These are phyloP conservation scores for Pythium dissotocum DNA, from an alignment of 352 stramenopile genomes.

Conservation along the genomic window DNA sequence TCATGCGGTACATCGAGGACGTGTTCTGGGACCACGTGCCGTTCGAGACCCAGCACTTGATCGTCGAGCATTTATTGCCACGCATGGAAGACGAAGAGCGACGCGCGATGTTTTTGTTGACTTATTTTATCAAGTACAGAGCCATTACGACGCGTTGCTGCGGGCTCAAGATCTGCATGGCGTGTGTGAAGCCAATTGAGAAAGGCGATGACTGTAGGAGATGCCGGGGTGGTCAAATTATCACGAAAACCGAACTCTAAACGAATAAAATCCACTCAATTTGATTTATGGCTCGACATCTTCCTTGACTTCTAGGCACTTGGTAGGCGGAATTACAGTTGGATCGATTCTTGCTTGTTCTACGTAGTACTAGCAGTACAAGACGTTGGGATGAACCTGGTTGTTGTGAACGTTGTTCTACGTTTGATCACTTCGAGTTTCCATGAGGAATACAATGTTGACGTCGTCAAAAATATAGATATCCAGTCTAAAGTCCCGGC, in stretches of 20 bases:
- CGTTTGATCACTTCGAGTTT: too few species aligned
- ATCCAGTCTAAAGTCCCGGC: background rate
- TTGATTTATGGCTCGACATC: too few species aligned
- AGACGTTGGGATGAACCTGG: too few species aligned
- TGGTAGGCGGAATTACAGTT: too few species aligned
- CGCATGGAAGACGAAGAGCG: slow-evolving; percentile 25
- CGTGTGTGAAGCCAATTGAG: slow-evolving; percentile 6
- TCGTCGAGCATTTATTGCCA: slow-evolving; percentile 22
- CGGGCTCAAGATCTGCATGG: slow-evolving; percentile 17
- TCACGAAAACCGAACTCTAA: too few species aligned
- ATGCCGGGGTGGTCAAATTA: too few species aligned
- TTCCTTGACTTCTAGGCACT: too few species aligned
- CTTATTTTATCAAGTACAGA: slow-evolving; percentile 28
- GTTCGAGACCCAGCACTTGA: slow-evolving; percentile 12
- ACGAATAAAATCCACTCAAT: too few species aligned
- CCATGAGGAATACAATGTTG: background rate
- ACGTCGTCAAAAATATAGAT: background rate
- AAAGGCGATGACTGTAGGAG: too few species aligned
- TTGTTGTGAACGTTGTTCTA: too few species aligned
- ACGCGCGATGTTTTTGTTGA: slow-evolving; percentile 22
- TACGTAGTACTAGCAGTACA: too few species aligned
- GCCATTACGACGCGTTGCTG: slow-evolving; percentile 22
- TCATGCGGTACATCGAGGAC: slow-evolving; percentile 16
- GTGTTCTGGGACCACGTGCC: slow-evolving; percentile 15
- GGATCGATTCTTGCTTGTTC: too few species aligned